A percentile compares a stretch with the other conserved stretches of the same genome.
These are phyloP conservation scores for Sanghuangporus baumii DNA, from an alignment of 1,284 basidiomycete genomes.

Conservation along the genomic window DNA sequence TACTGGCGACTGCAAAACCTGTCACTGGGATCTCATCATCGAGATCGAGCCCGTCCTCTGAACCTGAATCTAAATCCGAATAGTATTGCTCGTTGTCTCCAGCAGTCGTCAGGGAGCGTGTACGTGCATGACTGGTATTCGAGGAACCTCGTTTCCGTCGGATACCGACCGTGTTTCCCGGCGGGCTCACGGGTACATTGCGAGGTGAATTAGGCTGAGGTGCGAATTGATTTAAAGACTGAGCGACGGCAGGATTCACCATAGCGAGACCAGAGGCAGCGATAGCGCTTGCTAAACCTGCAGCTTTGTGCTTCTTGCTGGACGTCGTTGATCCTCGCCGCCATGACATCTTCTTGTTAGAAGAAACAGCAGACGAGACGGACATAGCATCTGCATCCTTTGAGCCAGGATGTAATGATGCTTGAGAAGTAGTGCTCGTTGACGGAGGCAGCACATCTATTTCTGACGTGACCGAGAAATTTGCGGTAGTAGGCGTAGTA, in stretches of 20 bases:
- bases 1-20: conserved; percentile 96
- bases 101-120: conserved; percentile 23
- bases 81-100: conserved; percentile 13
- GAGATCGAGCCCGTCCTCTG: conserved; percentile 44
- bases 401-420: conserved; percentile 24
- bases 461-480: conserved; percentile 25
- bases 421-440: conserved; percentile 21
- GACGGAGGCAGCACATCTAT: conserved; percentile 16
- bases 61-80: conserved; percentile 24
- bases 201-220: conserved; percentile 23
- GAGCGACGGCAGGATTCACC: conserved; percentile 48
- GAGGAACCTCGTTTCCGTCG: conserved; percentile 6
- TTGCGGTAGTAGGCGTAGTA: conserved; percentile 23
- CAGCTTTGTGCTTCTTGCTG: conserved; percentile 30
- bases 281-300: conserved; percentile 58
- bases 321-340: conserved; percentile 30
- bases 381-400: conserved; percentile 39
- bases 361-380: conserved; percentile 31
- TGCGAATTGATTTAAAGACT: conserved; percentile 34
- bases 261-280: conserved; percentile 63
- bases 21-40: conserved; percentile 73
- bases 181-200: conserved; percentile 5
- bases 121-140: conserved; percentile 14
- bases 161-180: background rate
- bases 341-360: conserved; percentile 32